Evolutionary conservation across 495 filamentous ascomycete genomes (phyloP).

Genomic region (Physcia stellaris): DNA sequence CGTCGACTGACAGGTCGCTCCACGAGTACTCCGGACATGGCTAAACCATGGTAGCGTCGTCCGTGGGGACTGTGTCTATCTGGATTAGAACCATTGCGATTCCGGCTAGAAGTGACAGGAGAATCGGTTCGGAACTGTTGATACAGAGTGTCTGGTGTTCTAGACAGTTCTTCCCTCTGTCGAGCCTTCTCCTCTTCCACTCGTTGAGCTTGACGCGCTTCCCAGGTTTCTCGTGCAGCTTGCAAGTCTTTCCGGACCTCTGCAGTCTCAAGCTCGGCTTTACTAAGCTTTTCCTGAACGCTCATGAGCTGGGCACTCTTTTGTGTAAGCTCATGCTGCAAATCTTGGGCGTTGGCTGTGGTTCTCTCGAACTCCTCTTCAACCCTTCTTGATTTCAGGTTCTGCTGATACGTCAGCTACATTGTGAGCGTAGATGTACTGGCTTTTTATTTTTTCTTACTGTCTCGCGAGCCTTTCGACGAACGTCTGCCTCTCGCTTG

Average conservation of each 20-base stretch:
- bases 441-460: constrained; percentile 34
- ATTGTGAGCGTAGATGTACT: neutral
- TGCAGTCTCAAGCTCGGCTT: constrained; percentile 47
- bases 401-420: constrained; percentile 33
- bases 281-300: constrained; percentile 47
- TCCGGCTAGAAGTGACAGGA: constrained; percentile 31
- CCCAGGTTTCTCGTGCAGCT: constrained; percentile 54
- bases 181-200: constrained; percentile 61
- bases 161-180: constrained; percentile 55
- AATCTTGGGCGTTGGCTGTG: constrained; percentile 46
- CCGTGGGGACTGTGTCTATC: constrained; percentile 11
- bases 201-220: constrained; percentile 44
- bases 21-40: constrained; percentile 16
- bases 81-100: constrained; percentile 31
- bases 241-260: constrained; percentile 48
- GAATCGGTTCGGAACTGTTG: constrained; percentile 35
- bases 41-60: constrained; percentile 23
- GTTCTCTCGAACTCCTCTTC: constrained; percentile 75
- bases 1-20: constrained; percentile 31
- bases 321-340: constrained; percentile 42
- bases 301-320: constrained; percentile 50
- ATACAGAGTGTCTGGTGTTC: constrained; percentile 22
- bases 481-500: constrained; percentile 71
- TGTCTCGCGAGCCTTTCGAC: constrained; percentile 74
- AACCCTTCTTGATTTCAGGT: constrained; percentile 54